phyloP scores from a whole-genome alignment of 345 rosid species.

The Arabidopsis suecica region DNA sequence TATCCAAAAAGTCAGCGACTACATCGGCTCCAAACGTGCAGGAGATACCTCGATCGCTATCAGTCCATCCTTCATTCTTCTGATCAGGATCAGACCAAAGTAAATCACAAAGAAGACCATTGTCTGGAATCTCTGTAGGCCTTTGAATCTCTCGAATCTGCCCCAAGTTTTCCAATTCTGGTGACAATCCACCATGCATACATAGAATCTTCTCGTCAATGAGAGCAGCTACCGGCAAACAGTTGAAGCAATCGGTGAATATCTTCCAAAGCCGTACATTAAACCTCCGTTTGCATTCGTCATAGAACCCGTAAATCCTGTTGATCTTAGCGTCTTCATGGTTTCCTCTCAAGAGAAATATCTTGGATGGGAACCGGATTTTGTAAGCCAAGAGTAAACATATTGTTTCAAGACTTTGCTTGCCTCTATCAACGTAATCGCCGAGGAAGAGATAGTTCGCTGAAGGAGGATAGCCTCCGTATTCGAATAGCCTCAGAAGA shows the following conservation, averaged over 20 bases:
- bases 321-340: conserved; percentile 99
- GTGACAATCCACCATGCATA: conserved; percentile 98
- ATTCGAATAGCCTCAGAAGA: conserved; percentile 82
- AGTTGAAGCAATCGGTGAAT: conserved; percentile 91
- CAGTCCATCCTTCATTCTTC: conserved; percentile 74
- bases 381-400: conserved; percentile 97
- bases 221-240: conserved; percentile 92
- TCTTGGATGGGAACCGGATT: conserved; percentile 74
- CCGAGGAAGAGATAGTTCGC: conserved; percentile 94
- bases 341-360: conserved; percentile 89
- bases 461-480: conserved; percentile 90
- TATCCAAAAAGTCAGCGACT: conserved; percentile 85
- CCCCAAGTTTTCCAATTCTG: conserved; percentile 67
- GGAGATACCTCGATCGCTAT: conserved; percentile 91
- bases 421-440: conserved; percentile 97
- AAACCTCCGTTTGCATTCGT: conserved; percentile 96
- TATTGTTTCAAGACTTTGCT: conserved; percentile 95
- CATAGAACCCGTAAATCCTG: conserved; percentile 92
- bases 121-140: conserved; percentile 92
- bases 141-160: conserved; percentile 82
- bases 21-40: conserved; percentile 88
- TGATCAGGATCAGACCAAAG: conserved; percentile 98
- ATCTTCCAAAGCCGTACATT: conserved; percentile 96
- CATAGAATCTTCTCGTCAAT: conserved; percentile 90
- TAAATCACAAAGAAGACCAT: conserved; percentile 91